These are phyloP conservation scores for Rhynchospora tenuis DNA, from an alignment of 176 grass and related monocot species.

Conservation along the genomic window DNA sequence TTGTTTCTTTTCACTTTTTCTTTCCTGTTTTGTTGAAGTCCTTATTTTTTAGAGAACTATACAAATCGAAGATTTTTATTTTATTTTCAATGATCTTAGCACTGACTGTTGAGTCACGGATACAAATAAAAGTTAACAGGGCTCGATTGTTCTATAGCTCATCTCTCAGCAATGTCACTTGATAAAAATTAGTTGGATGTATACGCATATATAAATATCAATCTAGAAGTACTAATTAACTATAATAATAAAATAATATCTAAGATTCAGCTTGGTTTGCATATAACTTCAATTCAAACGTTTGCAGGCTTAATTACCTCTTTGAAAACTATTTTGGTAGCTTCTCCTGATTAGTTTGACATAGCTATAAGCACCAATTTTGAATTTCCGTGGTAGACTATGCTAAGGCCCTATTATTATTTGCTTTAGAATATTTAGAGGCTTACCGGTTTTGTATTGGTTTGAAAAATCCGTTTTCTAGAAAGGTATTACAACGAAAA, in stretches of 20 bases:
- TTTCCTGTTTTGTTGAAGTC: not conserved
- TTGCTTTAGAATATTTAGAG: not conserved
- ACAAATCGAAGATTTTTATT: too few relatives aligned
- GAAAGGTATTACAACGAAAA: not conserved
- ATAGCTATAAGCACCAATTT: not conserved
- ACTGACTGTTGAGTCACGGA: not conserved
- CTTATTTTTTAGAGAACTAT: not conserved
- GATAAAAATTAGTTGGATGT: not conserved
- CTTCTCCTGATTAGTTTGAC: conserved; percentile 10
- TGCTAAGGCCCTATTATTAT: not conserved
- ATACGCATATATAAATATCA: not conserved
- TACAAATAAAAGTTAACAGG: not conserved
- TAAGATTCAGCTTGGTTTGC: not conserved
- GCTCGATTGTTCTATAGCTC: not conserved
- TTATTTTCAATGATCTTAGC: too few relatives aligned
- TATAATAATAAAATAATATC: not conserved
- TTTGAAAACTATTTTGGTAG: conserved; percentile 10
- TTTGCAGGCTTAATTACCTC: not conserved
- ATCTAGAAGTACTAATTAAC: not conserved
- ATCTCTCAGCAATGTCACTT: too few relatives aligned
- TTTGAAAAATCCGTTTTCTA: not conserved
- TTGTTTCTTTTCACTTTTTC: not conserved
- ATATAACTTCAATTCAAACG: not conserved
- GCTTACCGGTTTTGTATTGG: not conserved
- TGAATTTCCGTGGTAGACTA: not conserved